phyloP scores from a whole-genome alignment of 192 early-diverging fungal species.

The Funneliformis geosporum region DNA sequence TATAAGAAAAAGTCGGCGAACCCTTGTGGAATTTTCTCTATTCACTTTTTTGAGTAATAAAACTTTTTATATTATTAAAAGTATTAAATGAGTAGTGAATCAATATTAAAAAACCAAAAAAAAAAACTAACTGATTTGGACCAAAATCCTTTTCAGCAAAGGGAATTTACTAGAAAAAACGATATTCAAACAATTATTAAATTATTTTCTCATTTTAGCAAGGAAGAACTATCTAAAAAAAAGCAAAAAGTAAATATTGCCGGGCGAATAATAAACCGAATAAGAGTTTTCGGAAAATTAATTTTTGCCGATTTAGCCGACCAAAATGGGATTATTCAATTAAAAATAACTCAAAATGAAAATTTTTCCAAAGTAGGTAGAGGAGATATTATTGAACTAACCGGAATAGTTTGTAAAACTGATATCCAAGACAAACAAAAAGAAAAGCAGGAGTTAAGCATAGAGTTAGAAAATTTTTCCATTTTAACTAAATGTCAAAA shows the following conservation, averaged over 20 bases:
- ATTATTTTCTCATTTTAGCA: background rate
- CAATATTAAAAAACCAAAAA: no score
- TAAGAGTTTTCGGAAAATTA: background rate
- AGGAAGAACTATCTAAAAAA: background rate
- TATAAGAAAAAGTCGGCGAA: no score
- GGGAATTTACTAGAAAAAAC: background rate
- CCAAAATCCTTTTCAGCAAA: background rate
- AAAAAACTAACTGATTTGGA: no score
- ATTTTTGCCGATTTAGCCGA: background rate
- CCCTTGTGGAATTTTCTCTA: no score
- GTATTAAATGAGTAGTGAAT: no score
- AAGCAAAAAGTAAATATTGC: background rate
- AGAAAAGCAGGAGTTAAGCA: constrained; percentile 3
- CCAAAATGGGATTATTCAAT: background rate
- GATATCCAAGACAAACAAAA: background rate
- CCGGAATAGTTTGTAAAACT: background rate
- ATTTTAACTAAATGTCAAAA: constrained; percentile 91
- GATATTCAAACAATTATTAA: background rate
- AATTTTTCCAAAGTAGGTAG: background rate
- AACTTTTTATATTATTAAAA: no score
- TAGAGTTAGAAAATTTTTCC: constrained; percentile 43
- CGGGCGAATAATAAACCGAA: background rate
- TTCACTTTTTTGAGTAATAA: no score
- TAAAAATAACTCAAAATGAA: background rate
- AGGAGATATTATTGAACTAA: background rate